These are phyloP conservation scores for Aspergillus sp. DNA, from an alignment of 2,329 filamentous ascomycete species.

Conservation along the genomic window DNA sequence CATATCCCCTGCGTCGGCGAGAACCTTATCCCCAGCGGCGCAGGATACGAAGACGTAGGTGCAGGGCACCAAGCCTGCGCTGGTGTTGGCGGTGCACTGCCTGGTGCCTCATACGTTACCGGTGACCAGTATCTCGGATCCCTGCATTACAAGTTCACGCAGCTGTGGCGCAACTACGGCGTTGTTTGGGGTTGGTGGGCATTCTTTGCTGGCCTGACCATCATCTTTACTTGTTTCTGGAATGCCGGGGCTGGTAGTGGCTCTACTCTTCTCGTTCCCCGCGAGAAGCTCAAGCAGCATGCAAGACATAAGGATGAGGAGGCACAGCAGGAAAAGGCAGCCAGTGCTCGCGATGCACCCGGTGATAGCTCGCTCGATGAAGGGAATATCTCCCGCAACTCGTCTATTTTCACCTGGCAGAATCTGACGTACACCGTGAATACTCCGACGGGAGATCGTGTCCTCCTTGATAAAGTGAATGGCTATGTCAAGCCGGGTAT, in stretches of 20 bases:
- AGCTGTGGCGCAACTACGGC: constrained; percentile 62
- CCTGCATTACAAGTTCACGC: constrained; percentile 53
- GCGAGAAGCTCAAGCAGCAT: constrained; percentile 53
- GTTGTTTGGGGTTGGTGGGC: constrained; percentile 65
- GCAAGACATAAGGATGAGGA: constrained; percentile 51
- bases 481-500: constrained; percentile 77
- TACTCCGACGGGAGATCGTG: constrained; percentile 53
- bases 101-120: constrained; percentile 50
- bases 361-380: constrained; percentile 42
- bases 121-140: constrained; percentile 61
- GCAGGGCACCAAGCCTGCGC: constrained; percentile 37
- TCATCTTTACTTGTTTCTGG: constrained; percentile 60
- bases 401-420: constrained; percentile 72
- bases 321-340: constrained; percentile 31
- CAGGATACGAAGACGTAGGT: constrained; percentile 27
- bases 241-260: constrained; percentile 53
- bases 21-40: constrained; percentile 37
- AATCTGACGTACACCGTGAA: constrained; percentile 69
- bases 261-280: constrained; percentile 60
- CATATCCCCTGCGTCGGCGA: constrained; percentile 36
- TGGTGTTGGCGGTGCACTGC: constrained; percentile 56
- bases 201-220: constrained; percentile 59
- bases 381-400: constrained; percentile 52
- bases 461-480: constrained; percentile 65
- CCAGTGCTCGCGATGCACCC: constrained; percentile 17